Evolutionary conservation across 371 early-diverging fungal species (phyloP).

Genomic region (Dichotomocladium elegans): DNA sequence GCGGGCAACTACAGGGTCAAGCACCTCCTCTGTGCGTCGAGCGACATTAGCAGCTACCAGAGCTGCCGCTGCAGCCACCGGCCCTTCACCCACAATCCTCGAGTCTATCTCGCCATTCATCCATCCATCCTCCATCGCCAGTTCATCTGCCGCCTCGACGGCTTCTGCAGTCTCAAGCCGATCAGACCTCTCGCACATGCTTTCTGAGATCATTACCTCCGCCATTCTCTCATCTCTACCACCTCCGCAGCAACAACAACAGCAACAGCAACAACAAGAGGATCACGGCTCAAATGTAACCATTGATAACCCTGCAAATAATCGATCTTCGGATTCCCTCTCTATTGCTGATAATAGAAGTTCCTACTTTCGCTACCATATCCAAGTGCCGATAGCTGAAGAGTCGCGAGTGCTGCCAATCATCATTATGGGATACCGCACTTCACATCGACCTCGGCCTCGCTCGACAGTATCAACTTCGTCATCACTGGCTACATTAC

Average conservation of each 20-base stretch:
- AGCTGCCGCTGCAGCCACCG: conserved; percentile 22
- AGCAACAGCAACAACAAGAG: conserved; percentile 8
- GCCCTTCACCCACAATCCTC: conserved; percentile 10
- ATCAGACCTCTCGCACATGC: conserved; percentile 19
- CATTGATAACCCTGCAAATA: too few species aligned
- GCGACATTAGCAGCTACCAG: conserved; percentile 21
- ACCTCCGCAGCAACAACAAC: conserved; percentile 1
- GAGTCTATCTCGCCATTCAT: neutral
- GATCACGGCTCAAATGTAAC: neutral
- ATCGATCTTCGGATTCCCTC: too few species aligned
- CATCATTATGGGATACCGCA: conserved; percentile 20
- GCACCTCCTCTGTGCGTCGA: conserved; percentile 15
- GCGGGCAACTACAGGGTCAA: conserved; percentile 6
- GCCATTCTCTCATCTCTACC: conserved; percentile 15
- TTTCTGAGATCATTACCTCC: conserved; percentile 20
- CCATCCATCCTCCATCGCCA: neutral
- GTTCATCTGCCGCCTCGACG: conserved; percentile 20
- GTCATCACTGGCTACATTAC: conserved; percentile 21
- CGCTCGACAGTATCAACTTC: conserved; percentile 21
- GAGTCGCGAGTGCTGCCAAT: conserved; percentile 10
- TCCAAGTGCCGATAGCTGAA: conserved; percentile 1
- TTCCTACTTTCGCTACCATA: conserved; percentile 1
- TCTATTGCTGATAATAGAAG: too few species aligned
- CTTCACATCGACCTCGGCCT: conserved; percentile 13
- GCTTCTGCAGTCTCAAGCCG: conserved; percentile 15